Evolutionary conservation across 2,329 filamentous ascomycete species (phyloP), one percentile per base, ranked within the genome.

Genomic region (Amesomyces nigricolor): DNA sequence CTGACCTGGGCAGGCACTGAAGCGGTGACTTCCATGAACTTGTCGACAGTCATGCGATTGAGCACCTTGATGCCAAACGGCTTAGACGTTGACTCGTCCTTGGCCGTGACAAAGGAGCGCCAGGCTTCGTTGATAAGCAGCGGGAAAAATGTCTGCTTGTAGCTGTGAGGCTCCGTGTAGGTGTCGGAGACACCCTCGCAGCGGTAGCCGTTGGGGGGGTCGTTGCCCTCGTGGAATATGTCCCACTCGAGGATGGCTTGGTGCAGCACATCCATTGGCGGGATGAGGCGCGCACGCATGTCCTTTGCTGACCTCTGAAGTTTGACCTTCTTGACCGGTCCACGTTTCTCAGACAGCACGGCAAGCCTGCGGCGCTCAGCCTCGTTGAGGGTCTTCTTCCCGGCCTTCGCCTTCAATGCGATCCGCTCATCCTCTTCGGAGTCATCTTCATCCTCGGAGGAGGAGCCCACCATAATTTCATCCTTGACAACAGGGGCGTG

Each of bases 121-220:
- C 94, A 99, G 30, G 92, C 92, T 75, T 99, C 94, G 26, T 95
- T 86, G 30, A 94, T 84, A 35, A 99, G 78, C 19, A 99, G 77
- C 5, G 92, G 91, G 62, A 95, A 86, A 70, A 99, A 99, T 0
- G 91, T 96, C 57, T 83, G 79, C 68, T 95, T 89, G 68, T 99
- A 99, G 48, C 88, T 85, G 43, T 75, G 74, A 0, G 91, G 88
- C 62, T 90, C 85, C 29, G 76, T 71, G 71, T 96, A 99, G 0
- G 82, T 83, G 58, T 89, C 86, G 5, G 87, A 85, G 10, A 99
- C 92, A 52, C 83, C 77, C 46, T 79, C 83, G 66, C 92, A 95
- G 44, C 83, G 78, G 47, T 85, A 84, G 14, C 83, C 83, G 50
- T 82, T 86, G 0, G 94, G 91, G 5, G 94, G 94, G 57, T 91